phyloP scores from a whole-genome alignment of 805 yeast species.

The Wickerhamomyces chaumierensis region DNA sequence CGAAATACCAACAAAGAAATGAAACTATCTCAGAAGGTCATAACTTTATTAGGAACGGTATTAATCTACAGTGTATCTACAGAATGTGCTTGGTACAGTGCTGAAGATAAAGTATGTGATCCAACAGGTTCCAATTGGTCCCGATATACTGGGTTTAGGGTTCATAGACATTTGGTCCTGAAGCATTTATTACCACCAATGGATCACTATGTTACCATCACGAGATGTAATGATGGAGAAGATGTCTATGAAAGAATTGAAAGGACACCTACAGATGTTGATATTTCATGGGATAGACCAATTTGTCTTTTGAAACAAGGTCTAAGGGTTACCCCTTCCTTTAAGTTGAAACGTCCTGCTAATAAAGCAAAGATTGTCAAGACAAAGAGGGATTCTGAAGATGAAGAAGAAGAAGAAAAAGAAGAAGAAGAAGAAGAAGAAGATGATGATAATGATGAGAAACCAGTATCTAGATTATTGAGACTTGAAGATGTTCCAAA shows the following conservation, averaged over 20 bases:
- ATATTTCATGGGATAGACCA: conserved; percentile 38
- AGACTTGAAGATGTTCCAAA: conserved; percentile 3
- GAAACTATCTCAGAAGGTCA: neutral
- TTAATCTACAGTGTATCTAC: neutral
- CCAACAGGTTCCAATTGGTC: conserved; percentile 17
- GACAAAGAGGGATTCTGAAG: too few species aligned
- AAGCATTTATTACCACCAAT: conserved; percentile 26
- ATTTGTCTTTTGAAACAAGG: conserved; percentile 26
- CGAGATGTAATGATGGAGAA: conserved; percentile 42
- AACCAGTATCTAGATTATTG: neutral
- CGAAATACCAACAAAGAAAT: too few species aligned
- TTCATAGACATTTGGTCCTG: conserved; percentile 36
- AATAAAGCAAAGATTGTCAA: neutral
- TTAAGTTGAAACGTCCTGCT: neutral
- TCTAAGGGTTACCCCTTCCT: neutral
- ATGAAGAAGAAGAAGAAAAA: too few species aligned
- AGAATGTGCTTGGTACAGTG: neutral
- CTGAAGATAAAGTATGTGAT: conserved; percentile 23
- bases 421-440: conserved; percentile 1
- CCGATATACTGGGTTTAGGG: conserved; percentile 45
- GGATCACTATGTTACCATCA: conserved; percentile 32
- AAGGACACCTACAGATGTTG: conserved; percentile 23
- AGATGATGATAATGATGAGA: neutral
- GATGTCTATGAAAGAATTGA: conserved; percentile 30
- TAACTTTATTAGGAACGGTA: neutral